Evolutionary conservation across 129 eudicot species (phyloP), one percentile per base, ranked within the genome.

Genomic region (Arctium minus): DNA sequence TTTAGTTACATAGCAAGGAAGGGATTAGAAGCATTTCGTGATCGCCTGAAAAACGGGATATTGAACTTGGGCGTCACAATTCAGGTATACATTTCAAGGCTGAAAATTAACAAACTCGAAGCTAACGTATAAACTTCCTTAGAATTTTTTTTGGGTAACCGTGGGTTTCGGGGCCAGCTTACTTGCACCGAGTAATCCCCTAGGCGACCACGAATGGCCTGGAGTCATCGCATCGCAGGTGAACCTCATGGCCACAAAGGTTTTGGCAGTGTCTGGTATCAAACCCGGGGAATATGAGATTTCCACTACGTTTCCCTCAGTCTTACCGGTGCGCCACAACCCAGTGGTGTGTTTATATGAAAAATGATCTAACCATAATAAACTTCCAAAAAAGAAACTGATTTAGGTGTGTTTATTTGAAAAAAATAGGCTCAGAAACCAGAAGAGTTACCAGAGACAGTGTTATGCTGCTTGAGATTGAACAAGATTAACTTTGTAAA

Each of bases 1-100:
- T 94, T 94, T 81, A 92, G 98, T 90, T 94, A 84, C 89, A 86
- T 94, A 80, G 94, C 97, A 80, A 92, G 98, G 86, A 94, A 92
- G 84, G 98, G 97, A 72, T 83, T 92, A 71, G 97, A 92, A 72
- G 88, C 98, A 75, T 86, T 94, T 62, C 85, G 97, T 12, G 98
- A 90, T 67, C 93, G 98, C 33, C 84, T 94, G 77, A 87, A 78
- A 79, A 80, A 75, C 36, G 98, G 97, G 74, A 83, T 92, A 84
- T 80, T 94, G 72, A 92, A 94, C 84, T 81, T 94, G 36, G 94
- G 98, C 65, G 79, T 94, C 74, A 92, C 98, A 33, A 92, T 94
- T 83, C 98, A 94, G 93, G 98, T 94, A 73, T 53, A 13, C 1
- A 4, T 69, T 42, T 40, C 33, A 4, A 67, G 1, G 5, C 32